Evolutionary conservation across 352 stramenopile genomes (phyloP).

Genomic region (Saprolegnia parasitica): DNA sequence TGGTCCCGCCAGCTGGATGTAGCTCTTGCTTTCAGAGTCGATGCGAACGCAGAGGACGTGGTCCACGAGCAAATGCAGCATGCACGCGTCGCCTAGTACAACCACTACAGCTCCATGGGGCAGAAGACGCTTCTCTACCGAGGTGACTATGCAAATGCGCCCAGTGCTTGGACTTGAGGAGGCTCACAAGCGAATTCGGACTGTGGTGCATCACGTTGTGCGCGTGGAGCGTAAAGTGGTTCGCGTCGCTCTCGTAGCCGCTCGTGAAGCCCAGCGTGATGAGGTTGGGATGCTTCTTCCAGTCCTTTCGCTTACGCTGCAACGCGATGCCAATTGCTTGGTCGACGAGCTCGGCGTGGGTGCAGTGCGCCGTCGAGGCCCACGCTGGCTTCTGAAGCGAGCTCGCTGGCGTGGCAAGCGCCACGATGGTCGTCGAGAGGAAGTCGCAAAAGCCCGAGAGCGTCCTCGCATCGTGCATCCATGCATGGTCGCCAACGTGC

Average conservation of each 20-base stretch:
- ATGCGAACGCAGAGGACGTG: slow-evolving; percentile 54
- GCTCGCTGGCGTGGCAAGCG: neutral
- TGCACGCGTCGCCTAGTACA: slow-evolving; percentile 43
- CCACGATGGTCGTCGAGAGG: neutral
- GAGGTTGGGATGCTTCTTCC: slow-evolving; percentile 36
- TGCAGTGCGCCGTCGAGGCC: neutral
- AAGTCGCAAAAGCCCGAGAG: neutral
- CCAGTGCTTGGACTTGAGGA: slow-evolving; percentile 57
- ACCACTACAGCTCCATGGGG: neutral
- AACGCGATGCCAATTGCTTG: slow-evolving; percentile 1
- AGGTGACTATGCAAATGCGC: slow-evolving; percentile 45
- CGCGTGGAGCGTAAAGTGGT: slow-evolving; percentile 49
- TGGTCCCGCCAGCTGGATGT: slow-evolving; percentile 45
- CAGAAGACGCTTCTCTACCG: slow-evolving; percentile 21
- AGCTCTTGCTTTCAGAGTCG: slow-evolving; percentile 33
- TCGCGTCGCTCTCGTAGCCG: slow-evolving; percentile 37
- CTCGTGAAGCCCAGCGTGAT: slow-evolving; percentile 66
- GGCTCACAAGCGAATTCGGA: slow-evolving; percentile 63
- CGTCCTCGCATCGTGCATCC: neutral
- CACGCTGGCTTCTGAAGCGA: neutral
- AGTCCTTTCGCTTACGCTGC: slow-evolving; percentile 1
- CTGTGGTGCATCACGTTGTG: slow-evolving; percentile 67
- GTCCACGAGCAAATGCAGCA: slow-evolving; percentile 60
- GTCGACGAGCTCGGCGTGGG: slow-evolving; percentile 7
- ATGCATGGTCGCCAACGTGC: neutral